Evolutionary conservation across 371 early-diverging fungal species (phyloP).

Genomic region (Thermomucor indicae-seudaticae): DNA sequence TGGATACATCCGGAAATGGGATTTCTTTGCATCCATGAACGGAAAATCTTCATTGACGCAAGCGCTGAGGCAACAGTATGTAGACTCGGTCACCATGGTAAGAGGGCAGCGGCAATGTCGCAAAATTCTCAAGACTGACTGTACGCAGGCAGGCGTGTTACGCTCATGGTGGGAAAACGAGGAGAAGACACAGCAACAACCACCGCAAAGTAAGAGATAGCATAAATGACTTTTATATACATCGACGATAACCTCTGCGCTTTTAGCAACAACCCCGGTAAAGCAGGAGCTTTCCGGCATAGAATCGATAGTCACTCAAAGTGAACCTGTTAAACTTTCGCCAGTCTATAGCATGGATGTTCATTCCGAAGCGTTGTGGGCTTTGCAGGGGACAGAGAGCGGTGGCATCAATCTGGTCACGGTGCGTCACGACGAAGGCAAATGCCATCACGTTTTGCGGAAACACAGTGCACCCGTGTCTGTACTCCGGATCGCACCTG

Average conservation of each 20-base stretch:
- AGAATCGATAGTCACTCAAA: too few relatives aligned
- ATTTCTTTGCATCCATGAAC: constrained; percentile 83
- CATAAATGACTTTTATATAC: too few relatives aligned
- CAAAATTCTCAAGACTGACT: not conserved
- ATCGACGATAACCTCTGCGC: too few relatives aligned
- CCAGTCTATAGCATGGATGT: constrained; percentile 89
- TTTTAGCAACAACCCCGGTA: too few relatives aligned
- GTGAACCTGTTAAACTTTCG: constrained; percentile 80
- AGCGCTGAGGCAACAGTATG: constrained; percentile 79
- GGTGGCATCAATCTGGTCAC: constrained; percentile 86
- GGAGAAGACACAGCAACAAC: constrained; percentile 40
- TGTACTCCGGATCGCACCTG: constrained; percentile 69
- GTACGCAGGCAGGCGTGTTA: constrained; percentile 70
- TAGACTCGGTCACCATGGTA: constrained; percentile 84
- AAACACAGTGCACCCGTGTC: constrained; percentile 86
- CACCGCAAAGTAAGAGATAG: too few relatives aligned
- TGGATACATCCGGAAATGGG: constrained; percentile 91
- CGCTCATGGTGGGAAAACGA: constrained; percentile 93
- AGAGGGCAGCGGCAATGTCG: not conserved
- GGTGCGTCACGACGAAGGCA: constrained; percentile 93
- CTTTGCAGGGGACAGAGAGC: constrained; percentile 76
- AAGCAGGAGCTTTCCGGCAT: too few relatives aligned
- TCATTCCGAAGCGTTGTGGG: constrained; percentile 89
- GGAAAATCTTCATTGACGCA: constrained; percentile 81
- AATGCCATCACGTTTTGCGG: constrained; percentile 70